A percentile compares a stretch with the other conserved stretches of the same genome.
Evolutionary conservation across 768 basidiomycete genomes (phyloP).

Genomic region (Hirschioporus abietinus): DNA sequence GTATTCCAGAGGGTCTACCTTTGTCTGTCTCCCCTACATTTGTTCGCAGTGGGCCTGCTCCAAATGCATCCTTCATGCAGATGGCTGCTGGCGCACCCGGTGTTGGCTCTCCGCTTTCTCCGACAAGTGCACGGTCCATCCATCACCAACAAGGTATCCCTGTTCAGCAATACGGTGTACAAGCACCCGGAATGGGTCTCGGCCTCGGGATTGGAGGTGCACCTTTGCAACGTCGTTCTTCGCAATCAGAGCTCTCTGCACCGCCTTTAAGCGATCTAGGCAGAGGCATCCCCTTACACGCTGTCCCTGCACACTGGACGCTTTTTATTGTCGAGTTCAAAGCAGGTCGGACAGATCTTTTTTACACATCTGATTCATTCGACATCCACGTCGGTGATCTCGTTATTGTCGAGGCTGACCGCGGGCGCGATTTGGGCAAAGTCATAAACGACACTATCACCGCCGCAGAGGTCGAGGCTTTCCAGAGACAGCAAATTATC

Average conservation of each 20-base stretch:
- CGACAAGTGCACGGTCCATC: conserved; percentile 28
- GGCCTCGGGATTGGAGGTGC: conserved; percentile 1
- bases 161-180: conserved; percentile 1
- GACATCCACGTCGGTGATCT: conserved; percentile 80
- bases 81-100: background rate
- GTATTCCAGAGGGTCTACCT: background rate
- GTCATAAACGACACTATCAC: conserved; percentile 90
- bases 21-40: background rate
- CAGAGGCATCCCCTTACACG: conserved; percentile 80
- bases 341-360: conserved; percentile 91
- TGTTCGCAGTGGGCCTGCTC: background rate
- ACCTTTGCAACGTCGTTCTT: conserved; percentile 30
- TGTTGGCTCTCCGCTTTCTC: conserved; percentile 49
- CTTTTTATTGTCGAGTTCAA: conserved; percentile 98
- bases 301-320: conserved; percentile 81
- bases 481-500: conserved; percentile 76
- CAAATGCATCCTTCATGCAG: background rate
- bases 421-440: conserved; percentile 89
- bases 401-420: conserved; percentile 95
- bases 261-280: conserved; percentile 58
- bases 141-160: conserved; percentile 16
- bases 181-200: conserved; percentile 26
- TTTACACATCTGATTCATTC: conserved; percentile 75
- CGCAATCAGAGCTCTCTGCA: conserved; percentile 27
- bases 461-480: conserved; percentile 83